phyloP scores from a whole-genome alignment of 306 rosid genomes.

The Quercus mongolica region DNA sequence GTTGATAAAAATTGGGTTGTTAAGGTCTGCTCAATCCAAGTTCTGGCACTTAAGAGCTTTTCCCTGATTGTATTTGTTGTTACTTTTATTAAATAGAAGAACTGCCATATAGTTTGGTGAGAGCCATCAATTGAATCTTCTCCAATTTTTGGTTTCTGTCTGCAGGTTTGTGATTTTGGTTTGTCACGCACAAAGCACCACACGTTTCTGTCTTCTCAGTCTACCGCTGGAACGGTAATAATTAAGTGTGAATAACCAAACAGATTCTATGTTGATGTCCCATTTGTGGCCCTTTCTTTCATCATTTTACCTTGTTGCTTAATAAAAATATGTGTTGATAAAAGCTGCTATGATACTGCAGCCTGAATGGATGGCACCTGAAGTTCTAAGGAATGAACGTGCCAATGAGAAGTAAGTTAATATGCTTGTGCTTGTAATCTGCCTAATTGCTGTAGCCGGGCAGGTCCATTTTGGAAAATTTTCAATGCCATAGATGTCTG shows the following conservation, averaged over 20 bases:
- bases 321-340: slow-evolving; percentile 1
- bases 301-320: neutral
- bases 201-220: slow-evolving; percentile 90
- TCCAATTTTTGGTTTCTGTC: slow-evolving; percentile 16
- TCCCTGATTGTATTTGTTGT: neutral
- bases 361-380: slow-evolving; percentile 99
- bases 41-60: slow-evolving; percentile 7
- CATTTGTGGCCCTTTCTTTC: slow-evolving; percentile 4
- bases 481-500: slow-evolving; percentile 3
- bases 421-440: neutral
- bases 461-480: slow-evolving; percentile 6
- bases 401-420: slow-evolving; percentile 88
- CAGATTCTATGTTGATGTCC: slow-evolving; percentile 1
- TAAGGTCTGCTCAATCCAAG: slow-evolving; percentile 55
- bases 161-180: slow-evolving; percentile 96
- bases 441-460: slow-evolving; percentile 7
- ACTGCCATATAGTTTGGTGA: neutral
- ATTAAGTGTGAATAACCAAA: neutral
- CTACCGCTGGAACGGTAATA: slow-evolving; percentile 99
- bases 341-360: slow-evolving; percentile 39
- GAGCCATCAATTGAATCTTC: neutral
- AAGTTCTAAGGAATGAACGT: slow-evolving; percentile 88
- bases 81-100: neutral
- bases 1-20: slow-evolving; percentile 98
- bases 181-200: slow-evolving; percentile 92